These are phyloP conservation scores for Boletus rubescentipes DNA, from an alignment of 768 basidiomycete genomes.

Conservation along the genomic window DNA sequence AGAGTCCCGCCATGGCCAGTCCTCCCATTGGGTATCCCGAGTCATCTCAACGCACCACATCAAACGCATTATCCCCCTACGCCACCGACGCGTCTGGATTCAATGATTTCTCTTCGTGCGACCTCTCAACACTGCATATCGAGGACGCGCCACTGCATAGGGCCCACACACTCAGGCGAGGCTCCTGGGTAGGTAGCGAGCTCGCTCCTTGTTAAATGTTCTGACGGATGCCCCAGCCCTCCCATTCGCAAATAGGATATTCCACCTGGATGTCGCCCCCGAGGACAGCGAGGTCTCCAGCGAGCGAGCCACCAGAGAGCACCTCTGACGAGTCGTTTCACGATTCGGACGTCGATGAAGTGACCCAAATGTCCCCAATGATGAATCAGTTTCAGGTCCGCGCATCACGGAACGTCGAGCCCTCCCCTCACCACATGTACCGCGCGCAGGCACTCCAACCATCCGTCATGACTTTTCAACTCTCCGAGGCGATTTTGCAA, in stretches of 20 bases:
- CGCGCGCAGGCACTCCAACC: slow-evolving; percentile 21
- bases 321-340: slow-evolving; percentile 30
- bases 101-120: slow-evolving; percentile 8
- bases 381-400: slow-evolving; percentile 32
- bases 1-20: background rate
- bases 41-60: slow-evolving; percentile 33
- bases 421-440: slow-evolving; percentile 3
- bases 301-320: slow-evolving; percentile 31
- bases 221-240: slow-evolving; percentile 25
- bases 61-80: slow-evolving; percentile 19
- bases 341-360: slow-evolving; percentile 30
- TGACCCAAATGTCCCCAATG: slow-evolving; percentile 31
- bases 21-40: slow-evolving; percentile 25
- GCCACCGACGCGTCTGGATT: slow-evolving; percentile 13
- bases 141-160: slow-evolving; percentile 8
- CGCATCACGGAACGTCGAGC: slow-evolving; percentile 10
- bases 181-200: slow-evolving; percentile 27
- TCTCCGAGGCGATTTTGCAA: slow-evolving; percentile 23
- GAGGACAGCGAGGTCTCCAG: slow-evolving; percentile 24
- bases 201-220: background rate
- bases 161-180: slow-evolving; percentile 17
- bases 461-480: slow-evolving; percentile 32
- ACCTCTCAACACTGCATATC: slow-evolving; percentile 11
- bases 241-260: slow-evolving; percentile 14
- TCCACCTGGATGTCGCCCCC: slow-evolving; percentile 12